Percentiles rank a stretch among this genome's conserved stretches.
These are phyloP conservation scores for Rhodofomes roseus DNA, from an alignment of 1,284 basidiomycete species.

Conservation along the genomic window DNA sequence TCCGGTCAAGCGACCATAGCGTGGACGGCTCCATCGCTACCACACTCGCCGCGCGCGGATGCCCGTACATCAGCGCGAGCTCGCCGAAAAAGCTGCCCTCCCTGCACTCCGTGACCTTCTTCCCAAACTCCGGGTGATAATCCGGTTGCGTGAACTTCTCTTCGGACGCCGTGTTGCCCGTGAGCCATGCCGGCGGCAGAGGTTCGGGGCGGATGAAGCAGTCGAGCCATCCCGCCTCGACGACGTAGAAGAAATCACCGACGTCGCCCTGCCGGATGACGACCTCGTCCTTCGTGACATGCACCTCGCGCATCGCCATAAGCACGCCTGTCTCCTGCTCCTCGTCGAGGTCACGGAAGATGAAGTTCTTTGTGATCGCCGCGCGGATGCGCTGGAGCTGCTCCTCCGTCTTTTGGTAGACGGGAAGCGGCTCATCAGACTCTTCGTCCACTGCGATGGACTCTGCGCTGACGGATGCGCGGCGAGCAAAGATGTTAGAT, in stretches of 20 bases:
- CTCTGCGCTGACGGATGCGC: slow-evolving; percentile 97
- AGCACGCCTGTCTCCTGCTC: slow-evolving; percentile 93
- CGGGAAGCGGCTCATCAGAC: slow-evolving; percentile 62
- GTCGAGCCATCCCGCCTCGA: slow-evolving; percentile 86
- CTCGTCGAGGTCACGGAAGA: slow-evolving; percentile 95
- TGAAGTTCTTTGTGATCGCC: slow-evolving; percentile 87
- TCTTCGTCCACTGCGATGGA: slow-evolving; percentile 82
- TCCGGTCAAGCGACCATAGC: slow-evolving; percentile 94
- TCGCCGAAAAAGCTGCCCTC: slow-evolving; percentile 94
- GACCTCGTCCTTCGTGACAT: slow-evolving; percentile 69
- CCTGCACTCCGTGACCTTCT: slow-evolving; percentile 82
- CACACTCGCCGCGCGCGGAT: slow-evolving; percentile 93
- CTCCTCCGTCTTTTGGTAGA: slow-evolving; percentile 80
- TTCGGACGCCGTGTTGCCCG: slow-evolving; percentile 34
- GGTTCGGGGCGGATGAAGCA: slow-evolving; percentile 80
- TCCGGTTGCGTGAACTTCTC: slow-evolving; percentile 61
- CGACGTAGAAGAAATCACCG: slow-evolving; percentile 97
- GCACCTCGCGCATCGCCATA: slow-evolving; percentile 93
- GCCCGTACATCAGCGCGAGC: slow-evolving; percentile 96
- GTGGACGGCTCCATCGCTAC: slow-evolving; percentile 82
- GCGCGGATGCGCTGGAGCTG: slow-evolving; percentile 87
- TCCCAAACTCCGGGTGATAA: slow-evolving; percentile 70
- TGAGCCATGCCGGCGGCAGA: slow-evolving; percentile 53
- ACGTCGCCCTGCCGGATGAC: slow-evolving; percentile 97
- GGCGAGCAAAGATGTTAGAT: slow-evolving; percentile 81